Conservation (phyloP, 1,139 yeast species). For the Zygosaccharomyces sapae region DNA sequence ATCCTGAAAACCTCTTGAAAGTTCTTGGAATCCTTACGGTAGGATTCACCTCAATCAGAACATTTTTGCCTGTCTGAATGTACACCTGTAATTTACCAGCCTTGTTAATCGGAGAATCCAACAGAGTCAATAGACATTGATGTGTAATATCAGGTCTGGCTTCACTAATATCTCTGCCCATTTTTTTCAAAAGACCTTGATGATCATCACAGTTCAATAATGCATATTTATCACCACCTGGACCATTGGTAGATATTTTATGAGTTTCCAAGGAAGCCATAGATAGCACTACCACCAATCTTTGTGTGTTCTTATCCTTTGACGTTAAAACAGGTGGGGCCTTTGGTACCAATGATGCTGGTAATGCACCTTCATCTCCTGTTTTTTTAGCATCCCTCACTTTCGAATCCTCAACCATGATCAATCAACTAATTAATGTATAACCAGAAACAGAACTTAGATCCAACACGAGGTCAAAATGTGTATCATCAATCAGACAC, state of each 20-base stretch:
- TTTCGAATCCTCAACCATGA: slow-evolving; percentile 44
- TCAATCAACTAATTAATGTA: neutral
- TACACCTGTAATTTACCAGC: slow-evolving; percentile 96
- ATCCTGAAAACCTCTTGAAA: slow-evolving; percentile 92
- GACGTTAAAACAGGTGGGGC: slow-evolving; percentile 80
- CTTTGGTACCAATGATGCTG: slow-evolving; percentile 74
- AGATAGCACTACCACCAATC: slow-evolving; percentile 86
- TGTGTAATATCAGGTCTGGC: slow-evolving; percentile 98
- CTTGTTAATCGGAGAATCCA: slow-evolving; percentile 94
- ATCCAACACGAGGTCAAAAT: neutral
- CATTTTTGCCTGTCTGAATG: slow-evolving; percentile 93
- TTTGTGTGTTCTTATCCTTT: slow-evolving; percentile 74
- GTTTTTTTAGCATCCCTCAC: slow-evolving; percentile 41
- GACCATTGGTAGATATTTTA: slow-evolving; percentile 68
- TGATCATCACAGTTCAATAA: slow-evolving; percentile 95
- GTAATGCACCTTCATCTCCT: slow-evolving; percentile 44
- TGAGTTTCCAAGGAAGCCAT: slow-evolving; percentile 96
- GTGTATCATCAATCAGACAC: neutral
- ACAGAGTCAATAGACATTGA: slow-evolving; percentile 83
- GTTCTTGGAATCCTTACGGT: slow-evolving; percentile 97
- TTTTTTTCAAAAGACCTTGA: slow-evolving; percentile 88
- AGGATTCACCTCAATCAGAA: slow-evolving; percentile 91
- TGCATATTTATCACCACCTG: slow-evolving; percentile 90
- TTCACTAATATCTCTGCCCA: slow-evolving; percentile 96
- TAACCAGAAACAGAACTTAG: neutral